phyloP scores from a whole-genome alignment of 1,284 basidiomycete genomes.

The Apiotrichum veenhuisii region DNA sequence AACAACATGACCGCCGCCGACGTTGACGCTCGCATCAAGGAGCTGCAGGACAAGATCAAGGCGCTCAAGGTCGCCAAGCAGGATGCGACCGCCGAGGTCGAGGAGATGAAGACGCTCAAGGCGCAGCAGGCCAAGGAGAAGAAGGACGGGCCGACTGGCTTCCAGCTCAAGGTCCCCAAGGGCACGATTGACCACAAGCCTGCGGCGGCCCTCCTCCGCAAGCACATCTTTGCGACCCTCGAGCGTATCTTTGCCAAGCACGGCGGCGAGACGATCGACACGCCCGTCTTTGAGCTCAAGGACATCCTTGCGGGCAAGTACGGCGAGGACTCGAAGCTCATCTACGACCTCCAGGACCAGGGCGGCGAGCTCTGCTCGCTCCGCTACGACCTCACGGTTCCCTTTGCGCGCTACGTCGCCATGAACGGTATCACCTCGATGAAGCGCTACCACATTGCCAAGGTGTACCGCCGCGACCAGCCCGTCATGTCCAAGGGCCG shows the following conservation, averaged over 20 bases:
- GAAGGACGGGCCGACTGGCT: slow-evolving; percentile 51
- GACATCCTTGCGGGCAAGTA: slow-evolving; percentile 95
- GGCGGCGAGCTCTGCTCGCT: slow-evolving; percentile 96
- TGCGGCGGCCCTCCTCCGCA: slow-evolving; percentile 86
- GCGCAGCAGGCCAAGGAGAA: slow-evolving; percentile 31
- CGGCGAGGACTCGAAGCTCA: slow-evolving; percentile 95
- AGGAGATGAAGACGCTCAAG: slow-evolving; percentile 48
- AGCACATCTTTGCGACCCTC: slow-evolving; percentile 84
- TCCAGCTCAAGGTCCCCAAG: slow-evolving; percentile 53
- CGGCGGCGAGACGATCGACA: slow-evolving; percentile 91
- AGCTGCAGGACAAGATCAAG: slow-evolving; percentile 44
- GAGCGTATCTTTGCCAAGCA: slow-evolving; percentile 84
- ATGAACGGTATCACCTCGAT: slow-evolving; percentile 76
- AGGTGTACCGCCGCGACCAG: slow-evolving; percentile 94
- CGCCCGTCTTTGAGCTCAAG: slow-evolving; percentile 95
- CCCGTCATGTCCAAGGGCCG: slow-evolving; percentile 97
- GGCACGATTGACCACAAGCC: slow-evolving; percentile 96
- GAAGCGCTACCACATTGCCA: slow-evolving; percentile 96
- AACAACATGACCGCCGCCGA: slow-evolving; percentile 3
- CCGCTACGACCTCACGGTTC: slow-evolving; percentile 95
- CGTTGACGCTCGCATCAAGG: slow-evolving; percentile 38
- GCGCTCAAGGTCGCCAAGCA: slow-evolving; percentile 46
- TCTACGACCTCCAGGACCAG: slow-evolving; percentile 96
- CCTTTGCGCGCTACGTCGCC: slow-evolving; percentile 90
- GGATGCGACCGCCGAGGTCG: slow-evolving; percentile 45